Base-by-base conservation (phyloP, 306 rosid genomes). In the Alnus glutinosa region DNA sequence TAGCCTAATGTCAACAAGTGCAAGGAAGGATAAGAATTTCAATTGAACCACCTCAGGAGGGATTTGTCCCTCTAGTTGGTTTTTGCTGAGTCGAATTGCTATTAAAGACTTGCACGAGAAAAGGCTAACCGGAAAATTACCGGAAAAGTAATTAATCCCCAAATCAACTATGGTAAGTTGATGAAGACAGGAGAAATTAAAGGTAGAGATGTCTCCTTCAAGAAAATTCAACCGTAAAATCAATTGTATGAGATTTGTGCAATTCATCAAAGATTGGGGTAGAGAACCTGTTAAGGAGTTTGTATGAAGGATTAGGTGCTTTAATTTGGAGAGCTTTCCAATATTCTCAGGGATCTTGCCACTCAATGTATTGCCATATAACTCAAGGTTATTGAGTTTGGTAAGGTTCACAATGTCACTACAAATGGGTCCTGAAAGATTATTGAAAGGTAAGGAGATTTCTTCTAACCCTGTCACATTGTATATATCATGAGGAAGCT, bases 281-380 rank as follows among this genome's bases (percentile, higher is more conserved):
- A 63, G 2, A 9, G 62, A 32, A n/a, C 80, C 74, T 36, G 34
- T 18, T 8, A 77, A 62, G 9, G n/a, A 5, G 67, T 77, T 67
- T 3, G 1, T 10, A 28, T 67, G 9, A n/a, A 77, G 64, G 44
- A 52, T 28, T 9, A 77, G 0, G 46, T 50, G 15, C 6, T 77
- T 52, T 61, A 77, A 37, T 10, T 78, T 59, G 72, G 77, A 46
- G 4, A 71, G 77, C 63, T 58, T 57, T 7, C 71, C 71, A 9
- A 70, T 16, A 36, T 34, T 1, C 3, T 0, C 0, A 2, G 71
- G 77, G 16, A 78, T 67, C 12, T 30, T 10, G 3, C 81, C 51
- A 5, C 58, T 44, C 9, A 57, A 71, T 44, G 3, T 0, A 19
- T 78, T 78, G 3, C 14, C 13, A 14, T 32, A 11, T 13, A 78